Percentiles rank a stretch among this genome's conserved stretches.
phyloP scores from a whole-genome alignment of 306 rosid species.

The Leucaena leucocephala region DNA sequence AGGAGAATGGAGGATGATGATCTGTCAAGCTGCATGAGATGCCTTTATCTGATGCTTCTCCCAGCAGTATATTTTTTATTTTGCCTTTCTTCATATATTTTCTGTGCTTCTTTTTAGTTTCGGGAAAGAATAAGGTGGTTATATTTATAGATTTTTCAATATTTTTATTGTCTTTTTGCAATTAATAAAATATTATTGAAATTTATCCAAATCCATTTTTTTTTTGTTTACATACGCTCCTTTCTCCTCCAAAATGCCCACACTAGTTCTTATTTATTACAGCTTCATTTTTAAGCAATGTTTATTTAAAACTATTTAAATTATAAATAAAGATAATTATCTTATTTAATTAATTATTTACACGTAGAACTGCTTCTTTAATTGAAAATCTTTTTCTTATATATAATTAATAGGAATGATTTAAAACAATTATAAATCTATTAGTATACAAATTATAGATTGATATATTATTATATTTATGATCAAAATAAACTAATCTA shows the following conservation, averaged over 20 bases:
- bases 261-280: background rate
- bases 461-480: too few relatives aligned
- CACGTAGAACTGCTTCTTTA: too few relatives aligned
- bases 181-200: background rate
- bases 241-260: background rate
- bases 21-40: slow-evolving; percentile 8
- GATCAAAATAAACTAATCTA: too few relatives aligned
- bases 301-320: background rate
- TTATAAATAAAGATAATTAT: background rate
- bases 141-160: background rate
- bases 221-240: background rate
- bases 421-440: too few relatives aligned
- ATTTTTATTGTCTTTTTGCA: background rate
- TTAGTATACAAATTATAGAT: too few relatives aligned
- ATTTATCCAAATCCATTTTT: background rate
- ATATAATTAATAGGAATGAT: too few relatives aligned
- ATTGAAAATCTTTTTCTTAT: too few relatives aligned
- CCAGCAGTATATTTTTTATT: background rate
- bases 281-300: background rate
- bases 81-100: background rate
- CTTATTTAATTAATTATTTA: background rate
- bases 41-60: background rate
- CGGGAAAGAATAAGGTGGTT: background rate
- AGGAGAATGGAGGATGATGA: background rate
- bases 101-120: background rate